These are phyloP conservation scores for Colletotrichum tropicicola DNA, from an alignment of 2,329 filamentous ascomycete genomes.

Conservation along the genomic window DNA sequence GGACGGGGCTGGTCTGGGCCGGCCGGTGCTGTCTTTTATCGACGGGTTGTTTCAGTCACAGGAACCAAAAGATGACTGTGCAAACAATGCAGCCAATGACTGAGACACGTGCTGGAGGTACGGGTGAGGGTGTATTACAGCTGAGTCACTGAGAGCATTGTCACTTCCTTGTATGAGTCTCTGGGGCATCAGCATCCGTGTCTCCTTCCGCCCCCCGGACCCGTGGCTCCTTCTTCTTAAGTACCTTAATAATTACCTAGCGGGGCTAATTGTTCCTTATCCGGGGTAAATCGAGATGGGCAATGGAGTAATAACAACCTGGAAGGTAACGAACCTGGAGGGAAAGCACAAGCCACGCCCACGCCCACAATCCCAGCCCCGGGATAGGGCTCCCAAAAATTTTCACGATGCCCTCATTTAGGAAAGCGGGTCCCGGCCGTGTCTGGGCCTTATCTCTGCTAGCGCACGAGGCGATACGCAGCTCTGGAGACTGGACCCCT, in stretches of 20 bases:
- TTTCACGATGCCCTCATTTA: slow-evolving; percentile 31
- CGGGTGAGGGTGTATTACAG: no score
- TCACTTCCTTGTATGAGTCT: neutral
- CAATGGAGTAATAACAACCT: no score
- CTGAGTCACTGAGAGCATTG: no score
- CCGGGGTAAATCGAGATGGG: slow-evolving; percentile 15
- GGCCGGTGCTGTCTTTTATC: neutral
- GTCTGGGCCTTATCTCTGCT: slow-evolving; percentile 2
- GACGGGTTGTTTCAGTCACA: neutral
- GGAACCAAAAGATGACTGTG: no score
- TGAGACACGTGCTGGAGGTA: neutral
- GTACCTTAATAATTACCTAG: neutral
- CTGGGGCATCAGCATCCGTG: neutral
- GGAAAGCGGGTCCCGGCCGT: slow-evolving; percentile 9
- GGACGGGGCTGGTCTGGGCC: neutral
- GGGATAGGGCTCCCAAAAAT: slow-evolving; percentile 25
- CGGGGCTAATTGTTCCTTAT: neutral
- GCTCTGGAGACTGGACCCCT: neutral
- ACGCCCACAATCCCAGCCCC: neutral
- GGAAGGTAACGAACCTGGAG: neutral
- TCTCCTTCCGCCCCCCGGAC: no score
- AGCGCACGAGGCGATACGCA: neutral
- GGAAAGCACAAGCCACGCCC: neutral
- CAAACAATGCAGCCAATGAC: neutral
- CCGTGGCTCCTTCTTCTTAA: neutral